These are phyloP conservation scores for Herpotrichia juniperi DNA, from an alignment of 2,329 filamentous ascomycete genomes.

Conservation along the genomic window DNA sequence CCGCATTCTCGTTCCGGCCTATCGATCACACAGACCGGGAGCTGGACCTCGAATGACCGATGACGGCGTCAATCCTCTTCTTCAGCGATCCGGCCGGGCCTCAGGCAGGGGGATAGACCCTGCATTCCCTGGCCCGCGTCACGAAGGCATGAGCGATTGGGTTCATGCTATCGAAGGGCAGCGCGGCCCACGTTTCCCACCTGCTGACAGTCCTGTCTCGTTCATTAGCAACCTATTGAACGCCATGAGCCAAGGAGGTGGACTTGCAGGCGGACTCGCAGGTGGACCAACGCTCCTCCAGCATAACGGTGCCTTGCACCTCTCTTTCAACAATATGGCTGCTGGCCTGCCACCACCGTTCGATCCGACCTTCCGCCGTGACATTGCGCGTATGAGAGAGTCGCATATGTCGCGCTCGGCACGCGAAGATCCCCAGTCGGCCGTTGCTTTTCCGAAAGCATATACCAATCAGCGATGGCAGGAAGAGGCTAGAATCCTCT, in stretches of 20 bases:
- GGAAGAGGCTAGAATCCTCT: conserved; percentile 88
- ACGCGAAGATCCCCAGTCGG: conserved; percentile 70
- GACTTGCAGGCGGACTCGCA: no score
- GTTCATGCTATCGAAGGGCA: conserved; percentile 56
- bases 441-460: conserved; percentile 75
- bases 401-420: conserved; percentile 39
- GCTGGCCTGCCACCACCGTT: conserved; percentile 40
- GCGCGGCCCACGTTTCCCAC: conserved; percentile 51
- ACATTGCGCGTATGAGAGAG: conserved; percentile 39
- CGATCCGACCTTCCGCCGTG: conserved; percentile 37
- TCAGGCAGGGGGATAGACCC: conserved; percentile 30
- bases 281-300: conserved; percentile 39
- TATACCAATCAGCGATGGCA: conserved; percentile 81
- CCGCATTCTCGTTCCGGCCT: conserved; percentile 48
- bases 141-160: conserved; percentile 58
- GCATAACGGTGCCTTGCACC: conserved; percentile 56
- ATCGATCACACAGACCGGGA: conserved; percentile 60
- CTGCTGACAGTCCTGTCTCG: conserved; percentile 58
- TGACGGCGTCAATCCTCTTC: conserved; percentile 85
- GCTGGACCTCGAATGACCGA: conserved; percentile 66
- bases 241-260: conserved; percentile 55
- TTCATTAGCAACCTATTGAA: conserved; percentile 65
- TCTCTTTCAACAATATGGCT: conserved; percentile 55
- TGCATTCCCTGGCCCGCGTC: conserved; percentile 21
- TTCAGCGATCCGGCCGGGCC: conserved; percentile 65